Base-by-base conservation (phyloP, 345 rosid species). In the Kernera saxatilis region DNA sequence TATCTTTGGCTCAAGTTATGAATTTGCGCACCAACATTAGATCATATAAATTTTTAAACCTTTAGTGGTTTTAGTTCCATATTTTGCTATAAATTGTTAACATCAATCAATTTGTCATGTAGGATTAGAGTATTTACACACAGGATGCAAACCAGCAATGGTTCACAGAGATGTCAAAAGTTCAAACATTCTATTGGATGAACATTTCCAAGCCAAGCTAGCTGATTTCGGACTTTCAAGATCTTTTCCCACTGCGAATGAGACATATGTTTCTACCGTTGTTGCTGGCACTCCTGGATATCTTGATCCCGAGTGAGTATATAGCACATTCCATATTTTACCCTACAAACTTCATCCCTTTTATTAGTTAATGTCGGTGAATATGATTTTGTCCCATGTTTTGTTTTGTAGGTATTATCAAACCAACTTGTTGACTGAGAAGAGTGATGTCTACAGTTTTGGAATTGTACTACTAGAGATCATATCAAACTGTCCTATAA, bases 361-460 rank as follows among this genome's bases (percentile, higher is more conserved):
- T n/a, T 3, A 6, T 53, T 53, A 30, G 8, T 36, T 18, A 12
- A 6, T 35, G 12, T 35, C 5, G 6, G 2, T 11, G 0, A 0
- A 54, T 14, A 2, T 9, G 44, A 21, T 0, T 40, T n/a, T 62
- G 1, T 15, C 21, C 10, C 15, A 10, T 18, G 10, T 29, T 10
- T 62, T 40, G 39, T 17, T 62, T 15, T 59, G 59, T 35, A 78
- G 84, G 70, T 73, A 75, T 25, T 68, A 71, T 8, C 17, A 44
- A 1, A 63, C 76, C 5, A 71, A 69, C 37, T 56, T 59, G 68
- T 5, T 78, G 8, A 78, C 18, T 1, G 78, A 73, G 29, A 78
- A 83, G 43, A 83, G 79, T 27, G 81, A 83, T n/a, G 76, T 78
- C 1, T 76, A 70, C 25, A 83, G 84, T 32, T 81, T 78, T 12